Evolutionary conservation across 2,329 filamentous ascomycete genomes (phyloP), one percentile per base, ranked within the genome.

Genomic region (Aplosporella prunicola): DNA sequence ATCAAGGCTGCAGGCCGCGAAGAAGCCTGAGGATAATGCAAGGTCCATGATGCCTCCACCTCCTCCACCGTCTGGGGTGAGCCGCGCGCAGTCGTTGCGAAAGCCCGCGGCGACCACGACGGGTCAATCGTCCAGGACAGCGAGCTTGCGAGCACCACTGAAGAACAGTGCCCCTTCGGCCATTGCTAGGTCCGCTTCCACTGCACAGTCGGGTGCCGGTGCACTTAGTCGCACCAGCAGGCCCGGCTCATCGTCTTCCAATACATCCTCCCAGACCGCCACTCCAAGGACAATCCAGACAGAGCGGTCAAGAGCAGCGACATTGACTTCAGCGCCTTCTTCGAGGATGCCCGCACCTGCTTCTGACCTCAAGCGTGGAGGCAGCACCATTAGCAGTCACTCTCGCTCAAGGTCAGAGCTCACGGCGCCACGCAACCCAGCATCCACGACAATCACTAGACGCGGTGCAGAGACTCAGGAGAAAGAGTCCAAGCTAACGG

Each of bases 361-460:
- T 6, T 14, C 13, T 8, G 35, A 23, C 10, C 15, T 20, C 20
- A 38, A 32, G 35, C 22, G n/a, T 20, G 28, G 15, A 5, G 15
- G 22, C 17, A 26, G 25, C 10, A 20, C 16, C 20, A 14, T 20
- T n/a, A n/a, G n/a, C 15, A 40, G 27, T 20, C 38, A 40, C 23
- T 8, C 38, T 6, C 32, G 38, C 17, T 31, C 38, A 14, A 35
- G 27, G n/a, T 40, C 38, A 20, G 38, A 40, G 9, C 15, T 35
- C 17, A 11, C 20, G 20, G 26, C 32, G n/a, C 9, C 22, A 20
- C 38, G 38, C 20, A 26, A 8, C n/a, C 8, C 22, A 24, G 22
- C 22, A 24, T 24, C 22, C 8, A 24, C 22, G 8, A 24, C 8
- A 8, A 24, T 8, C n/a, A 24, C 22, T n/a, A 8, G 22, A 24